These are phyloP conservation scores for Eucalyptus tenuipes DNA, from an alignment of 345 rosid species.

Conservation along the genomic window DNA sequence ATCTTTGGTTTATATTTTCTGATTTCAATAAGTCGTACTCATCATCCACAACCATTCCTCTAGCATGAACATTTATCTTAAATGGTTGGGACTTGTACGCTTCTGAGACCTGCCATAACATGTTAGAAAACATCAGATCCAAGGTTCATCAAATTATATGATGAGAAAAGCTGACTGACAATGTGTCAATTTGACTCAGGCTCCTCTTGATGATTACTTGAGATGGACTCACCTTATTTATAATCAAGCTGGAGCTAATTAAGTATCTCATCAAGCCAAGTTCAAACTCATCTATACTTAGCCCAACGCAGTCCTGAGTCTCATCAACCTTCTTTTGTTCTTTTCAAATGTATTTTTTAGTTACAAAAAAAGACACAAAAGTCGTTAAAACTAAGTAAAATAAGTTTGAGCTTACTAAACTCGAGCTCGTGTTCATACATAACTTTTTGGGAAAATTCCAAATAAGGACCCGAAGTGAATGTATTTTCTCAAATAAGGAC, in stretches of 20 bases:
- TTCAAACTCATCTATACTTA: too few species aligned
- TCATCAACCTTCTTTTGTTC: not conserved
- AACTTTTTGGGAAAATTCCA: too few species aligned
- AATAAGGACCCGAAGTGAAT: too few species aligned
- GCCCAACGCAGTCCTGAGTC: not conserved
- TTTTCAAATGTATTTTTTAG: not conserved
- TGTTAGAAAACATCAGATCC: not conserved
- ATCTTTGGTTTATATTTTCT: constrained; percentile 93
- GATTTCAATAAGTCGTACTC: constrained; percentile 81
- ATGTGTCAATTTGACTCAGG: too few species aligned
- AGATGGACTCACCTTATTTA: too few species aligned
- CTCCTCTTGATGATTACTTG: too few species aligned
- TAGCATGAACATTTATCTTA: constrained; percentile 88
- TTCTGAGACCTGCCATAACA: constrained; percentile 32
- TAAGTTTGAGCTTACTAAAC: not conserved
- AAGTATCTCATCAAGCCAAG: not conserved
- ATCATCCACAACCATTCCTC: constrained; percentile 89
- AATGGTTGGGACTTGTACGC: constrained; percentile 38
- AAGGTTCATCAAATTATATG: not conserved
- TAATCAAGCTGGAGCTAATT: not conserved
- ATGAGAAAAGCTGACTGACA: too few species aligned
- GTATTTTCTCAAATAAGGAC: too few species aligned
- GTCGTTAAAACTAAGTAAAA: not conserved
- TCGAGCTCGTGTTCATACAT: not conserved
- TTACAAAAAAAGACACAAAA: not conserved